Evolutionary conservation across 1,284 basidiomycete genomes (phyloP), one percentile per base, ranked within the genome.

Genomic region (Trametes sp.): DNA sequence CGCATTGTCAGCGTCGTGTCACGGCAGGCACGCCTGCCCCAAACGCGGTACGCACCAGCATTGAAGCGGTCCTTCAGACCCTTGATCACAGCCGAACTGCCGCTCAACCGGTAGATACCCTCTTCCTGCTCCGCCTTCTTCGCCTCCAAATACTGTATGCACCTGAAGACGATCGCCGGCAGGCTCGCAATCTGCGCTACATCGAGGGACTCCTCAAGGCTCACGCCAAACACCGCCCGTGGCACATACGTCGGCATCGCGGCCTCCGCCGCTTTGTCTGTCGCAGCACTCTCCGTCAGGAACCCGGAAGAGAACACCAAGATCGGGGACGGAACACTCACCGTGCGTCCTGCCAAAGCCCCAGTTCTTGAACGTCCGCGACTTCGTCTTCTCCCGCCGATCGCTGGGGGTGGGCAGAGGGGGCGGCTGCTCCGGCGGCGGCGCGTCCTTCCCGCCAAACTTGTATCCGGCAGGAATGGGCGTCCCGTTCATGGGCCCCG

Each of bases 61-160:
- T 98, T 98, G 81, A 98, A 99, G 62, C 90, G 86, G 73, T 98
- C 97, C 73, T 93, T 95, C 61, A 99, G 82, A 49, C 83, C 88
- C 82, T 98, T 98, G 81, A 98, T 96, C 57, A 96, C 95, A 29
- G 95, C 94, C 61, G 93, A 93, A 72, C 92, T 95, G 9, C 95
- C 96, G 70, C 92, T 95, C 57, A 99, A 80, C 56, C 97, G 89
- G 78, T 99, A 99, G 68, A 99, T 98, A 38, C 97, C 97, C 78
- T 99, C 97, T 74, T 99, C 97, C 71, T 93, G 88, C 68, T 98
- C 93, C 11, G 97, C 97, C 72, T 94, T 87, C 77, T 95, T 95
- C 35, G 88, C 86, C 80, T 97, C 94, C 59, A 96, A 80, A 77
- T 94, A 96, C 72, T 95, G 88, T 69, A 97, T 95, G 70, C 93